Evolutionary conservation across 257 asterid genomes (phyloP), one percentile per base, ranked within the genome.

Genomic region (Salvia rosmarinus): DNA sequence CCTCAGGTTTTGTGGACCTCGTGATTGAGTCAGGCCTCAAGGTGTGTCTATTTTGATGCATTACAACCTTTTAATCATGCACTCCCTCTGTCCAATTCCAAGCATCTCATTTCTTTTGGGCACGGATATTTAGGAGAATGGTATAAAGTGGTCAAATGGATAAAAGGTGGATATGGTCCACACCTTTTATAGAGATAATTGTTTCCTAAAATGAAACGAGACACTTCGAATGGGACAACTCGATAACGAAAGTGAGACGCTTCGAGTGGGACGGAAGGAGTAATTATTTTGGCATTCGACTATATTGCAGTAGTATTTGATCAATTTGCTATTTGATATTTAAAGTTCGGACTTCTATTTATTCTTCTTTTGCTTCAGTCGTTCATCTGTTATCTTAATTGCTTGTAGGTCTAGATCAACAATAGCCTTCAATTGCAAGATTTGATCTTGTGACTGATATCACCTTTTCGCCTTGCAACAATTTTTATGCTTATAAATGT

Each of bases 21-120:
- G 99, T 95, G 67, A 71, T 91, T 49, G 99, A 95, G 77, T 85
- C 97, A 13, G 98, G 99, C 72, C 97, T 95, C 64, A 91, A 91
- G 97, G 99, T 89, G 25, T 64, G 12, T 49, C 35, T 56, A 32
- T 43, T 75, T 57, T 50, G 47, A 73, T 65, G 34, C 56, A 12
- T 19, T 44, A n/a, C 35, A 25, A 23, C 34, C 43, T n/a, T 73
- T 47, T 34, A 19, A 20, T 39, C 9, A 12, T 65, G 35, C 10
- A n/a, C n/a, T n/a, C n/a, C n/a, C n/a, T n/a, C n/a, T n/a, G n/a
- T n/a, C n/a, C n/a, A n/a, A n/a, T n/a, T n/a, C n/a, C n/a, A n/a
- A n/a, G n/a, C n/a, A n/a, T n/a, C n/a, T n/a, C n/a, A n/a, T n/a
- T n/a, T n/a, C n/a, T n/a, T n/a, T n/a, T n/a, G n/a, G n/a, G n/a